Conservation (phyloP, 257 asterid genomes). For the Solanum pennellii region DNA sequence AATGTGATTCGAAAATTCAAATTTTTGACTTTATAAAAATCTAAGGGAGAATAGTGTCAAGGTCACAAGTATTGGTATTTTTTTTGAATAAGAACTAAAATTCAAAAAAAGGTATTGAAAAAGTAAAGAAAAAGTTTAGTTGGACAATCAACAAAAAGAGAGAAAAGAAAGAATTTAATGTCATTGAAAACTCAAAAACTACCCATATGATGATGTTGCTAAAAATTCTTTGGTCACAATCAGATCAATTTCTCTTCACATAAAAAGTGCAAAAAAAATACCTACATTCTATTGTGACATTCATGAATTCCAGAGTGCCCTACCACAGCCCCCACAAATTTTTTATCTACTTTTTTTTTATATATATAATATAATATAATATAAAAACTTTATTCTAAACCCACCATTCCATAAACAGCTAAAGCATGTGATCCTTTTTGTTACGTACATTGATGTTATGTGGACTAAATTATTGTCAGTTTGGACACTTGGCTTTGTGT, state of each 20-base stretch:
- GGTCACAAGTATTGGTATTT: background rate
- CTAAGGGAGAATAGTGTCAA: no score
- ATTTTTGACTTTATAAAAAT: no score
- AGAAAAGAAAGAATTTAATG: background rate
- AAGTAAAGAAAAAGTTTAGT: background rate
- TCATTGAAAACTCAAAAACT: background rate
- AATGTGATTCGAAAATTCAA: background rate
- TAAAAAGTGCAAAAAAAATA: background rate
- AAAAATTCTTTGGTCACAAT: background rate
- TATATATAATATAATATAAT: no score
- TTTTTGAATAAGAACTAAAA: background rate
- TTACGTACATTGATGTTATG: background rate
- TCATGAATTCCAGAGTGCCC: background rate
- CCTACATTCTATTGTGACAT: background rate
- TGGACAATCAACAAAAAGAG: background rate
- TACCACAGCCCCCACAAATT: background rate
- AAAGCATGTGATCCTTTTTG: slow-evolving; percentile 2
- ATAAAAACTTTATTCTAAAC: background rate
- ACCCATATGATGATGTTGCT: background rate
- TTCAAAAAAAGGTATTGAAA: background rate
- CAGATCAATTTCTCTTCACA: background rate
- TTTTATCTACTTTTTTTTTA: background rate
- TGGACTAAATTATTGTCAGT: slow-evolving; percentile 2
- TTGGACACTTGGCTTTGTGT: background rate
- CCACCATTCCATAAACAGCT: slow-evolving; percentile 3